phyloP scores from a whole-genome alignment of 805 yeast genomes.

The Kodamaea jinghongensis region DNA sequence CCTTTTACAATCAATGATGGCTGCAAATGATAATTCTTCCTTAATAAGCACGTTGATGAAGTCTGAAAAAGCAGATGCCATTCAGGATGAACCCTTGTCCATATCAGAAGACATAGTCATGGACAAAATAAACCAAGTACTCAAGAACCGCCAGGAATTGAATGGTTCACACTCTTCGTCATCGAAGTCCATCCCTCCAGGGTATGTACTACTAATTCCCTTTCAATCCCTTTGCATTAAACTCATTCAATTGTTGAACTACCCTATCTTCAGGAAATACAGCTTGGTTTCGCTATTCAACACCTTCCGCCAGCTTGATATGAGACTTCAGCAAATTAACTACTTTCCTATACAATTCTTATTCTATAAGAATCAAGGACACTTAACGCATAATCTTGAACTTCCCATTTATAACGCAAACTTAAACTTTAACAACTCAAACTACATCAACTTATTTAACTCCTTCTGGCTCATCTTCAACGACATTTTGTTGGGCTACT shows the following conservation, averaged over 20 bases:
- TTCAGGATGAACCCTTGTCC: constrained; percentile 13
- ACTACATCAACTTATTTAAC: constrained; percentile 79
- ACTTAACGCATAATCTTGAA: constrained; percentile 19
- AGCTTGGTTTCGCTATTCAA: constrained; percentile 49
- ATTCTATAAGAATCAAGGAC: constrained; percentile 44
- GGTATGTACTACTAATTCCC: constrained; percentile 8
- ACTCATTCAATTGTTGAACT: constrained; percentile 28
- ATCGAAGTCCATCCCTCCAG: neutral
- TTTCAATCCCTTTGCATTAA: constrained; percentile 18
- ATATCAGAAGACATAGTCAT: constrained; percentile 28
- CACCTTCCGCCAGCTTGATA: constrained; percentile 74
- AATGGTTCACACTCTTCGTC: neutral
- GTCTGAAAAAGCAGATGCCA: constrained; percentile 4
- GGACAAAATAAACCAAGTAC: constrained; percentile 33
- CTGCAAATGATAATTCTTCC: constrained; percentile 17
- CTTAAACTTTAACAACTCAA: constrained; percentile 41
- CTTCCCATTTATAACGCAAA: constrained; percentile 36
- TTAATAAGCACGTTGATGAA: constrained; percentile 18
- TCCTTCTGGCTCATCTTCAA: constrained; percentile 84
- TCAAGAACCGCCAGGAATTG: constrained; percentile 14
- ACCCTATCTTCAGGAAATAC: constrained; percentile 13
- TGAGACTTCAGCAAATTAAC: constrained; percentile 71
- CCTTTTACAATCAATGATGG: constrained; percentile 50
- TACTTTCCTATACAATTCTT: constrained; percentile 78
- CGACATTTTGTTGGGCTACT: constrained; percentile 72